Evolutionary conservation across 1,284 basidiomycete genomes (phyloP), one percentile per base, ranked within the genome.

Genomic region (Hypsizygus ulmarius): DNA sequence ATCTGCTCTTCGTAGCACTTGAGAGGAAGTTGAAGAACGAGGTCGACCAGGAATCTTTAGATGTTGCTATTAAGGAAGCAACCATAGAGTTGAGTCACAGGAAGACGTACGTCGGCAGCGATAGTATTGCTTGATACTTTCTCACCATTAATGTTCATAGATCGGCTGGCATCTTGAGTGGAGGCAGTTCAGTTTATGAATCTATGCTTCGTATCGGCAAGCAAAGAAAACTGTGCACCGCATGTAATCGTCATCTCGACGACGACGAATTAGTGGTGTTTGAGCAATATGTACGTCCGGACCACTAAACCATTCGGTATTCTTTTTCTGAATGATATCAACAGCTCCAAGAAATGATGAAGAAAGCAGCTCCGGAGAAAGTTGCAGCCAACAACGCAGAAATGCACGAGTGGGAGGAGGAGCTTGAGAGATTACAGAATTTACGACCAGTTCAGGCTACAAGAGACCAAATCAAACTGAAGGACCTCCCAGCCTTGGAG

Each of bases 241-340:
- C 84, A 3, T 97, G 95, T 63, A 81, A 82, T 54, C 81, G 94
- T 4, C 72, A 71, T 21, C 72, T 97, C 60, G 71, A 79, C 14
- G 74, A 78, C 27, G 65, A 72, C 7, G 92, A 95, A 51, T 63
- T 85, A 35, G 64, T 63, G 1, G 69, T 72, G 0, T 89, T 90
- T 52, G 84, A 90, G 64, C 77, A 77, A 68, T 80, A 80, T 53
- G 90, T 90, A 47, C 28, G 59, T 44, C 5, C 10, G 11, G 8
- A 28, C 25, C 14, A 6, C 33, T 27, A n/a, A 14, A 33, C 28
- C 9, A 18, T 21, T 43, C 11, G n/a, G n/a, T n/a, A n/a, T 43
- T 30, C n/a, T 7, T 34, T 12, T 16, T 45, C 28, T 25, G 25
- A 34, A 29, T 19, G 34, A 36, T 29, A 34, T 38, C 11, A 8